These are phyloP conservation scores for Cystobasidium ongulense DNA, from an alignment of 768 basidiomycete genomes.

Conservation along the genomic window DNA sequence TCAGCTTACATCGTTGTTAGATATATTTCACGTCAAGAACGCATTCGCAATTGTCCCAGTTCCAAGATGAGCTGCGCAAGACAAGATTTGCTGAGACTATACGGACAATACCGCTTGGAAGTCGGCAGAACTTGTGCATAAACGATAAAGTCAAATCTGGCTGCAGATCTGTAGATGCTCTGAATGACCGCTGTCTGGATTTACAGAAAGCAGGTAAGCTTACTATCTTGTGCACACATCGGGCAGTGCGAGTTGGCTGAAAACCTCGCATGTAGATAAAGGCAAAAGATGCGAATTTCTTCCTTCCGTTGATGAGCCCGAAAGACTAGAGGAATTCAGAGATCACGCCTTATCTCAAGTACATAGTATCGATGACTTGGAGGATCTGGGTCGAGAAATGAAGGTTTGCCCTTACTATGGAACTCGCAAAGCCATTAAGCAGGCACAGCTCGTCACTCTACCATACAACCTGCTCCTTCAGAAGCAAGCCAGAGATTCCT, in stretches of 20 bases:
- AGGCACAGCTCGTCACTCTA: slow-evolving; percentile 86
- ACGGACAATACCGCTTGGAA: slow-evolving; percentile 76
- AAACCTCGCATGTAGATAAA: slow-evolving; percentile 41
- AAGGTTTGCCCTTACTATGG: slow-evolving; percentile 89
- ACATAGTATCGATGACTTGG: slow-evolving; percentile 91
- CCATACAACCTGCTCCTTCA: slow-evolving; percentile 85
- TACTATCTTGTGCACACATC: neutral
- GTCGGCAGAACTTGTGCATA: slow-evolving; percentile 84
- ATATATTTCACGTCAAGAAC: slow-evolving; percentile 92
- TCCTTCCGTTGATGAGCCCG: slow-evolving; percentile 62
- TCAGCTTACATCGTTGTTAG: slow-evolving; percentile 36
- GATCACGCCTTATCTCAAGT: slow-evolving; percentile 81
- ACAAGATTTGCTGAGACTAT: slow-evolving; percentile 53
- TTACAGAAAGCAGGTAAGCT: slow-evolving; percentile 36
- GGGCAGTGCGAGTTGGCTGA: too few species aligned
- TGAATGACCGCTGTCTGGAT: slow-evolving; percentile 40
- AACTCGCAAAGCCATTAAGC: slow-evolving; percentile 73
- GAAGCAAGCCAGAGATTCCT: slow-evolving; percentile 71
- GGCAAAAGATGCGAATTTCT: slow-evolving; percentile 67
- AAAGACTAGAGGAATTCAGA: slow-evolving; percentile 66
- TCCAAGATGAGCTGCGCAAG: slow-evolving; percentile 72
- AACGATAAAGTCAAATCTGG: slow-evolving; percentile 63
- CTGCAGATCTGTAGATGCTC: slow-evolving; percentile 49
- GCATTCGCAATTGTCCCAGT: slow-evolving; percentile 87
- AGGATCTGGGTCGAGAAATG: slow-evolving; percentile 58